A percentile compares a stretch with the other conserved stretches of the same genome.
Evolutionary conservation across 2,329 filamentous ascomycete species (phyloP).

Genomic region (Arthrobotrys megalospora): DNA sequence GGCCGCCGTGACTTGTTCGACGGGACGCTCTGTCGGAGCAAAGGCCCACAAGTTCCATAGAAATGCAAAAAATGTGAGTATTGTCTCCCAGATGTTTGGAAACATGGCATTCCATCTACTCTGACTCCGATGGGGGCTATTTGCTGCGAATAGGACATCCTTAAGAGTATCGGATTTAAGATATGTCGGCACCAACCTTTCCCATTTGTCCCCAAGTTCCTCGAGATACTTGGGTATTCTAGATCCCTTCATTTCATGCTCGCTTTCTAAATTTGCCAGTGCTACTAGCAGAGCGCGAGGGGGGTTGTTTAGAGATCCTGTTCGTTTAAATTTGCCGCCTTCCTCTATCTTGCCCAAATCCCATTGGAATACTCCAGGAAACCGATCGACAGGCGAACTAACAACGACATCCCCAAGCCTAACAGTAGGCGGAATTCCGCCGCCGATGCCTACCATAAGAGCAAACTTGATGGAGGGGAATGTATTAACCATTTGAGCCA

Average conservation of each 20-base stretch:
- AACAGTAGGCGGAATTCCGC: slow-evolving; percentile 24
- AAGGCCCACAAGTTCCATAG: no score
- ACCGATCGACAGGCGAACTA: background rate
- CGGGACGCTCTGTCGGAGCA: no score
- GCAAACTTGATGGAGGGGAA: slow-evolving; percentile 20
- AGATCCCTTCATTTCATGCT: background rate
- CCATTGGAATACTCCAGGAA: slow-evolving; percentile 27
- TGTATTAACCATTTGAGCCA: background rate
- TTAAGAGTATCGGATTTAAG: background rate
- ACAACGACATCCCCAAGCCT: slow-evolving; percentile 34
- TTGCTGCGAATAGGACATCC: background rate
- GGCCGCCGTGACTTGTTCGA: no score
- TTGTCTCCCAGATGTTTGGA: no score
- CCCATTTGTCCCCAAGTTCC: slow-evolving; percentile 1
- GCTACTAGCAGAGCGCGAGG: slow-evolving; percentile 2
- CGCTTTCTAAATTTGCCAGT: slow-evolving; percentile 2
- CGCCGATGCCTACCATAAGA: slow-evolving; percentile 29
- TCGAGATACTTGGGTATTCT: slow-evolving; percentile 21
- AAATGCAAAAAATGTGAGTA: no score
- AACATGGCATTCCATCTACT: no score
- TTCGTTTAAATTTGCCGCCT: slow-evolving; percentile 2
- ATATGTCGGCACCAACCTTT: no score
- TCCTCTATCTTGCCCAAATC: slow-evolving; percentile 22
- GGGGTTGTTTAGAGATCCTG: slow-evolving; percentile 1
- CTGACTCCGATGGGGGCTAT: background rate